Base-by-base conservation (phyloP, 768 basidiomycete genomes). In the Naematelia aurantialba region DNA sequence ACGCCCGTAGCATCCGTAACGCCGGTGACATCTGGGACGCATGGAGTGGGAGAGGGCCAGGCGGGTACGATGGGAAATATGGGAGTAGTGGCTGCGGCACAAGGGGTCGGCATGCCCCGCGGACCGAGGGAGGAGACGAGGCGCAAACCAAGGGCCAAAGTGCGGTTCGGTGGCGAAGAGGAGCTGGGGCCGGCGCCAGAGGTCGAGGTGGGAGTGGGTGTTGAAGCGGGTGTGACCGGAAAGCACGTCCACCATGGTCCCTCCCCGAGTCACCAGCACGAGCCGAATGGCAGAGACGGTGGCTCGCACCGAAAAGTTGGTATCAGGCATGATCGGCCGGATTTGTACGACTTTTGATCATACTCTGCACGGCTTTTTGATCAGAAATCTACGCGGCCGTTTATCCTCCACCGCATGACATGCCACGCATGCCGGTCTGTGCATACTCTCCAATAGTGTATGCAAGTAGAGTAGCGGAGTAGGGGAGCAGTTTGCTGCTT, bases 281-380 rank as follows among this genome's bases (percentile, higher is more conserved):
- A n/a, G n/a, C n/a, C n/a, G n/a, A n/a, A n/a, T n/a, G n/a, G n/a
- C n/a, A n/a, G n/a, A n/a, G 44, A 42, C 1, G 31, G 44, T 5
- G 25, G 42, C 14, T 34, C 1, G 25, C 56, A 62, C 42, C 51
- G 25, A n/a, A 65, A 59, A 51, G 57, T 58, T 26, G 46, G 46
- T 45, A 46, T 66, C 21, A 56, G 72, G 59, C 72, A 76, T 62
- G 77, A 78, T 65, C 64, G 72, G 59, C 68, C 68, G 5, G 77
- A 78, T 63, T 56, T 78, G 55, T 78, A 78, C 59, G 78, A 78
- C 47, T 78, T 78, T 31, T 78, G 45, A 58, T 11, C 8, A 39
- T 17, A 39, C 17, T n/a, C n/a, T n/a, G n/a, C n/a, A n/a, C n/a
- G n/a, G n/a, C n/a, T n/a, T n/a, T n/a, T n/a, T n/a, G n/a, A n/a